Conservation (phyloP, 805 yeast genomes). For the Metschnikowia baotianmanensis region DNA sequence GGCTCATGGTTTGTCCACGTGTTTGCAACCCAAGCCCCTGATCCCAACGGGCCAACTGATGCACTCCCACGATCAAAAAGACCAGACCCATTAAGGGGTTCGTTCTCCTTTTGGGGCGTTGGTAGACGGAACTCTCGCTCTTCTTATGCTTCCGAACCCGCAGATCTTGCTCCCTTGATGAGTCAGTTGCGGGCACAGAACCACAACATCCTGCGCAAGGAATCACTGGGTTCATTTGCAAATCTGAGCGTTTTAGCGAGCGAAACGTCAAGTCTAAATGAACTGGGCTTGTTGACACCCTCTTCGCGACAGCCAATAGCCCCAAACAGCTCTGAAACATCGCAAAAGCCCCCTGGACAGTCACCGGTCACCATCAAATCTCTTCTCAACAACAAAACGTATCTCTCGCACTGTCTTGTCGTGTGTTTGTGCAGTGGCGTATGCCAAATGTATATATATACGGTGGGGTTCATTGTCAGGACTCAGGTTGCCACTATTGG, state of each 20-base stretch:
- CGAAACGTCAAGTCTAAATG: slow-evolving; percentile 13
- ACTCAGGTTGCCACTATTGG: slow-evolving; percentile 35
- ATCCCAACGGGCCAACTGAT: slow-evolving; percentile 1
- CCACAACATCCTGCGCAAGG: slow-evolving; percentile 2
- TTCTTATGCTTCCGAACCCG: slow-evolving; percentile 10
- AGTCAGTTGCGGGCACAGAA: slow-evolving; percentile 6
- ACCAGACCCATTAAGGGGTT: slow-evolving; percentile 26
- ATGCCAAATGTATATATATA: slow-evolving; percentile 70
- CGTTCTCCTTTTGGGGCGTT: slow-evolving; percentile 41
- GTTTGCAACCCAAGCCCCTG: slow-evolving; percentile 19
- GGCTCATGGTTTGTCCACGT: slow-evolving; percentile 47
- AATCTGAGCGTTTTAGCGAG: slow-evolving; percentile 11
- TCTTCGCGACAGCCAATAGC: neutral
- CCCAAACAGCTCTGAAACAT: neutral
- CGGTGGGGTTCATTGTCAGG: slow-evolving; percentile 69
- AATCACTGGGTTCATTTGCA: slow-evolving; percentile 6
- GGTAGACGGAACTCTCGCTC: slow-evolving; percentile 29
- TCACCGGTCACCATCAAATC: slow-evolving; percentile 3
- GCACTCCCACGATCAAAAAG: neutral
- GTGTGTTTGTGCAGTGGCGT: slow-evolving; percentile 58
- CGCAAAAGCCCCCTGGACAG: neutral
- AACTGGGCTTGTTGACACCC: slow-evolving; percentile 3
- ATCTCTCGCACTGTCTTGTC: slow-evolving; percentile 52
- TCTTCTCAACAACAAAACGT: slow-evolving; percentile 28
- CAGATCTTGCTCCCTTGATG: slow-evolving; percentile 12